A percentile compares a stretch with the other conserved stretches of the same genome.
Evolutionary conservation across 805 yeast genomes (phyloP).

Genomic region (Starmerella asiatica): DNA sequence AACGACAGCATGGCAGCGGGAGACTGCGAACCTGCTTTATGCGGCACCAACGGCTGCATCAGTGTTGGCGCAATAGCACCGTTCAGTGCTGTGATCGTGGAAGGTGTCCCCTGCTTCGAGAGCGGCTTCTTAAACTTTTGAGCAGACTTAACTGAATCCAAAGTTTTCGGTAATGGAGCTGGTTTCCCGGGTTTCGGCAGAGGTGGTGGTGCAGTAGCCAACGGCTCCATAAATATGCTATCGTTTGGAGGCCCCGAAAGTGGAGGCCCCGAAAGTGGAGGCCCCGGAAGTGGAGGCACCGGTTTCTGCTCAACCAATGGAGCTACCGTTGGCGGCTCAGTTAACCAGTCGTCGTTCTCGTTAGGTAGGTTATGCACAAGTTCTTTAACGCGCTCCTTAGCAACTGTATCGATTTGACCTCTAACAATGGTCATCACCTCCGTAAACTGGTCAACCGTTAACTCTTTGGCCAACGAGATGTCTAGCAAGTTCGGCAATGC

Average conservation of each 20-base stretch:
- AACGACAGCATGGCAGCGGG: not conserved
- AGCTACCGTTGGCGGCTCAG: conserved; percentile 1
- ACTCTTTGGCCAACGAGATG: conserved; percentile 35
- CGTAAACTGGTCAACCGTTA: conserved; percentile 33
- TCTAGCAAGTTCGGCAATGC: conserved; percentile 43
- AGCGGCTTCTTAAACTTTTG: conserved; percentile 1
- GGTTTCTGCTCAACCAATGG: not conserved
- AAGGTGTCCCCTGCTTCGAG: not conserved
- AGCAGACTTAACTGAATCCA: not conserved
- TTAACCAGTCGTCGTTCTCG: conserved; percentile 14
- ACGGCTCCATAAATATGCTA: not conserved
- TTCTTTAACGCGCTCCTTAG: conserved; percentile 28
- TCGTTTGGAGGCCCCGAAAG: not conserved
- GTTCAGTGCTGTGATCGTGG: conserved; percentile 2
- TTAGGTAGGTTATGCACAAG: conserved; percentile 12
- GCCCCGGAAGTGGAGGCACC: not conserved
- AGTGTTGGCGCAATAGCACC: too few species aligned
- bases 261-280: not conserved
- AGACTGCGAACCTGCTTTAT: not conserved
- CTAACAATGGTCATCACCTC: conserved; percentile 31
- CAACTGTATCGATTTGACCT: conserved; percentile 33
- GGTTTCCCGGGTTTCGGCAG: too few species aligned
- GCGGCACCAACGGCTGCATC: not conserved
- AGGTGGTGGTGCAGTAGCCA: not conserved
- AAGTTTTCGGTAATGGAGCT: not conserved